Evolutionary conservation across 2,329 filamentous ascomycete species (phyloP), one percentile per base, ranked within the genome.

Genomic region (Monilinia aucupariae): DNA sequence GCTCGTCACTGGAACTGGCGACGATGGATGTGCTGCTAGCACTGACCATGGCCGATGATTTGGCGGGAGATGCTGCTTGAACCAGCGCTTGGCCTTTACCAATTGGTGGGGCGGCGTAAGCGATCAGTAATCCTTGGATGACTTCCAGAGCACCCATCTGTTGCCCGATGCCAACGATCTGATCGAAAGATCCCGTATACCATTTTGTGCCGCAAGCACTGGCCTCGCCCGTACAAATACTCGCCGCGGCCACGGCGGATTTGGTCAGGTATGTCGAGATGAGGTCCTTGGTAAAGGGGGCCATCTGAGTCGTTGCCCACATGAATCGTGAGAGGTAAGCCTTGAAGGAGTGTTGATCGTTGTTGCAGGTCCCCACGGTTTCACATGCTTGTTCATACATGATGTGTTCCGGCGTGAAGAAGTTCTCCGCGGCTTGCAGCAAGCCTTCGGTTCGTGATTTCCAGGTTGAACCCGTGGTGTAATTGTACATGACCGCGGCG

Each of bases 311-410:
- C 4, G 84, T 80, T 52, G 81, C 78, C 75, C 81, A 86, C 77
- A 88, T 82, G 76, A 85, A 87, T 61, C 85, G 83, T 32, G 85
- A 78, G 37, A 88, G 78, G 72, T 86, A 87, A 50, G 80, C 86
- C 75, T 90, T 91, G 80, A 87, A 88, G 10, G 83, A 84, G 68
- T 80, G 81, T 79, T 86, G 85, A 74, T 89, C 86, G 56, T 76
- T 78, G 71, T 84, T 82, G 74, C 88, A 91, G 0, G 71, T 78
- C 59, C 76, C 75, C 64, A 77, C 74, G 4, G 74, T 75, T 73
- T 90, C 87, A 76, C 87, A 90, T n/a, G 84, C 82, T 51, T 78
- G 78, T 74, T 90, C 87, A 70, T 79, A 85, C 82, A 90, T 85
- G 74, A 88, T 76, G 70, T 84, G 77, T 27, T 83, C 82, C 6